Evolutionary conservation across 164 flowering plant genomes (phyloP).

Genomic region (Saururus chinensis): DNA sequence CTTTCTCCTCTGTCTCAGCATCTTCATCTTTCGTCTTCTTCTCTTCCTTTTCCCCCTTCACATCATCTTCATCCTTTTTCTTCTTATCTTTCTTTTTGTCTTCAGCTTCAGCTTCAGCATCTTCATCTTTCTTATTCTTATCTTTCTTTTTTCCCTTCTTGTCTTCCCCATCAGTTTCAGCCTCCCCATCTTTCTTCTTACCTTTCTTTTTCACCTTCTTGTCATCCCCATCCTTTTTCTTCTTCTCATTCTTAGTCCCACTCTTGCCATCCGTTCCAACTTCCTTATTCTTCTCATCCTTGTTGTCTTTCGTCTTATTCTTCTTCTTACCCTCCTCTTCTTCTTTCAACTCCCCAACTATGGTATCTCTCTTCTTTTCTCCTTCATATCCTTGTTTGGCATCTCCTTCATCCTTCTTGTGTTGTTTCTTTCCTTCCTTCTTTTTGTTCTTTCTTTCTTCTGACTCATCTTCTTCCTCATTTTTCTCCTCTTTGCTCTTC

Average conservation of each 20-base stretch:
- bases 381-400: background rate
- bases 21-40: background rate
- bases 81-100: background rate
- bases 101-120: background rate
- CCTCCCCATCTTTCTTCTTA: background rate
- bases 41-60: background rate
- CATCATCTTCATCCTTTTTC: background rate
- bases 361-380: background rate
- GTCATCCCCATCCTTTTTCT: background rate
- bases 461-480: background rate
- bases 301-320: background rate
- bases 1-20: background rate
- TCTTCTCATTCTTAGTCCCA: background rate
- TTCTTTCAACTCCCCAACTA: background rate
- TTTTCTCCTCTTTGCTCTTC: background rate
- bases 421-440: background rate
- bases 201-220: background rate
- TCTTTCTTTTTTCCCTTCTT: slow-evolving; percentile 1
- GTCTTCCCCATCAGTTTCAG: background rate
- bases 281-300: background rate
- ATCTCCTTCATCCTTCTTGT: background rate
- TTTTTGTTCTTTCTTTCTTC: too few relatives aligned
- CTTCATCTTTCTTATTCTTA: background rate
- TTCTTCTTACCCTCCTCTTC: background rate
- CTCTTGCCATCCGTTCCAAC: too few relatives aligned